Conservation (phyloP, 805 yeast species). For the Wickerhamomyces kurtzmanii region DNA sequence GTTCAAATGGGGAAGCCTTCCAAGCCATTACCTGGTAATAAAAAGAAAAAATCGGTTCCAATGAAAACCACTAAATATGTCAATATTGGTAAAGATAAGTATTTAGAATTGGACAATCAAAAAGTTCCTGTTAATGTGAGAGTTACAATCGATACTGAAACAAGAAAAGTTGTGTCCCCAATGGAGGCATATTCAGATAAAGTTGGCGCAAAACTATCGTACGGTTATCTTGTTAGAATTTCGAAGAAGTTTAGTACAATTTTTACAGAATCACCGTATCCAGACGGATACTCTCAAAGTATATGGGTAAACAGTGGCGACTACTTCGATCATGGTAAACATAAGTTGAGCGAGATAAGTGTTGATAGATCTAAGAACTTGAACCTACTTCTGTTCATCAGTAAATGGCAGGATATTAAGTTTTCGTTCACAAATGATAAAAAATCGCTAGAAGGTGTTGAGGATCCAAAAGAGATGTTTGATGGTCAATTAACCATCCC, state of each 20-base stretch:
- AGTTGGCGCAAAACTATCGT: conserved; percentile 48
- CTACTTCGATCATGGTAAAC: conserved; percentile 31
- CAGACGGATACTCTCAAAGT: conserved; percentile 62
- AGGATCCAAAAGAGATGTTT: conserved; percentile 51
- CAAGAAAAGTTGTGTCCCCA: conserved; percentile 59
- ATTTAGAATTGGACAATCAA: conserved; percentile 46
- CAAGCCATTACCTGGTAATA: conserved; percentile 13
- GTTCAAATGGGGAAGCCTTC: conserved; percentile 28
- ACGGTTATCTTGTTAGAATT: conserved; percentile 69
- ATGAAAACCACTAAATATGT: conserved; percentile 59
- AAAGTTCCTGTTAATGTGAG: conserved; percentile 71
- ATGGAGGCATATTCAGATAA: conserved; percentile 54
- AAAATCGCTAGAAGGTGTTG: conserved; percentile 40
- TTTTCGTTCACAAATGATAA: conserved; percentile 42
- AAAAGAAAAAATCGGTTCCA: conserved; percentile 38
- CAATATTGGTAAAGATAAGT: conserved; percentile 57
- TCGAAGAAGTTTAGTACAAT: conserved; percentile 50
- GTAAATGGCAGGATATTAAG: conserved; percentile 51
- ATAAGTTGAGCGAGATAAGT: conserved; percentile 15
- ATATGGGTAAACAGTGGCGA: conserved; percentile 62
- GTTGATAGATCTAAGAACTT: conserved; percentile 13
- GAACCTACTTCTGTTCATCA: conserved; percentile 43
- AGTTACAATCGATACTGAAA: conserved; percentile 67
- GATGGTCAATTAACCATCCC: conserved; percentile 54
- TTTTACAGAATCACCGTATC: conserved; percentile 59